Percentiles rank a stretch among this genome's conserved stretches.
Conservation (phyloP, 148 eudicot species). For the Rhododendron henanense region DNA sequence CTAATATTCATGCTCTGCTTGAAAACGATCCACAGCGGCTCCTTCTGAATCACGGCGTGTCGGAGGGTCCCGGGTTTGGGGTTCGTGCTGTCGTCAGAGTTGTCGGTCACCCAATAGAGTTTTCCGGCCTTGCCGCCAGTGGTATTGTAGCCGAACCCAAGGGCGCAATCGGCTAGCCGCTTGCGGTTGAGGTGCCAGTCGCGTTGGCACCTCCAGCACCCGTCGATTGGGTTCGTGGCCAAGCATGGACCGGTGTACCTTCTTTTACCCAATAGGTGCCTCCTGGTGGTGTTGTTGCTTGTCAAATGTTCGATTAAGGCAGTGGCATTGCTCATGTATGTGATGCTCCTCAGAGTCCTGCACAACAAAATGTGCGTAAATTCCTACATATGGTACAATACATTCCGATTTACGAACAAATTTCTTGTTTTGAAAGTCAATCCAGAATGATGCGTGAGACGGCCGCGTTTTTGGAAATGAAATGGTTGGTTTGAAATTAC, state of each 20-base stretch:
- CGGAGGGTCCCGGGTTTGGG: conserved; percentile 41
- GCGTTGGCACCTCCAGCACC: conserved; percentile 43
- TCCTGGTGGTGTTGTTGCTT: conserved; percentile 10
- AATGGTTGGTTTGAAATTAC: background rate
- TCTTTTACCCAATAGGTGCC: background rate
- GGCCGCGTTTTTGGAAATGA: background rate
- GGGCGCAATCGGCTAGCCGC: conserved; percentile 36
- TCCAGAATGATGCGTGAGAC: background rate
- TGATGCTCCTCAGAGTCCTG: background rate
- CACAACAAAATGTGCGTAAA: background rate
- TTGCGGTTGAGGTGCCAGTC: conserved; percentile 37
- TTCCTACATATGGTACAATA: background rate
- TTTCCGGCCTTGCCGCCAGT: conserved; percentile 39
- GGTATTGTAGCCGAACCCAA: conserved; percentile 31
- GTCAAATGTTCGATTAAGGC: background rate
- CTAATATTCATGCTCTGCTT: conserved; percentile 29
- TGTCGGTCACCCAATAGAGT: conserved; percentile 26
- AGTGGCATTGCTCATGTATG: background rate
- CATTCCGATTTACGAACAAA: background rate
- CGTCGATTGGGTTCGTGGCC: conserved; percentile 37
- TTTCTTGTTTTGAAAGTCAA: background rate
- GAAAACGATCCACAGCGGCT: conserved; percentile 44
- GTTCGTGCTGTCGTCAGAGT: conserved; percentile 14
- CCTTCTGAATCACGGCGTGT: conserved; percentile 29
- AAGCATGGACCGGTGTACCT: conserved; percentile 13